Base-by-base conservation (phyloP, 202 grass and related monocot genomes). In the Alloteropsis angusta region DNA sequence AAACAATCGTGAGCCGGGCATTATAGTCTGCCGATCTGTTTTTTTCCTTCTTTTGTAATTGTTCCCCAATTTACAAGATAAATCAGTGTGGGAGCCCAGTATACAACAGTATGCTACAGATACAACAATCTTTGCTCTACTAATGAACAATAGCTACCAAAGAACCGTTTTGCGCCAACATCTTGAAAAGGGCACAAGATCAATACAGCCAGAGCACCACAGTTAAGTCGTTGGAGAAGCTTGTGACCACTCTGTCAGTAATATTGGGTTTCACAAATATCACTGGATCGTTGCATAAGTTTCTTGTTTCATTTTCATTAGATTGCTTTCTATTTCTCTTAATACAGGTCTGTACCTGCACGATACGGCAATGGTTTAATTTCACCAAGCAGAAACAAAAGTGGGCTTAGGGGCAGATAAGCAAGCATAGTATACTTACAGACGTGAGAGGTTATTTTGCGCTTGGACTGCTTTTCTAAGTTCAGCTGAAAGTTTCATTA, bases 261-360 rank as follows among this genome's bases (percentile, higher is more conserved):
- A 17, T 56, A 66, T 79, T 21, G 77, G 14, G 47, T 50, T 65
- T 37, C n/a, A n/a, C 21, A 67, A 7, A 48, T 41, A 71, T 97
- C 78, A 90, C 60, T 79, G 65, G 23, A 85, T 86, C 2, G 83
- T 90, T 0, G 89, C 82, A 78, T 95, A 91, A 11, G 91, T 93
- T 88, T 98, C 92, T 93, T 95, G 96, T 78, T 98, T 98, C 96
- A 98, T 98, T 91, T 89, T 93, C 87, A 93, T 94, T 59, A 98
- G 86, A 48, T 88, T 94, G 81, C 76, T 88, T 65, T 94, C 95
- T 52, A 92, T 92, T 15, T 91, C 89, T 83, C 76, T 88, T 32
- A 98, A 66, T 54, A 93, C 92, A 72, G 86, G 96, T 68, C 89
- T 90, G 68, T 98, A 97, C 69, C 94, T 97, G 84, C 85, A 89